Conservation (phyloP, 2,329 filamentous ascomycete species). For the Triangularia setosa region DNA sequence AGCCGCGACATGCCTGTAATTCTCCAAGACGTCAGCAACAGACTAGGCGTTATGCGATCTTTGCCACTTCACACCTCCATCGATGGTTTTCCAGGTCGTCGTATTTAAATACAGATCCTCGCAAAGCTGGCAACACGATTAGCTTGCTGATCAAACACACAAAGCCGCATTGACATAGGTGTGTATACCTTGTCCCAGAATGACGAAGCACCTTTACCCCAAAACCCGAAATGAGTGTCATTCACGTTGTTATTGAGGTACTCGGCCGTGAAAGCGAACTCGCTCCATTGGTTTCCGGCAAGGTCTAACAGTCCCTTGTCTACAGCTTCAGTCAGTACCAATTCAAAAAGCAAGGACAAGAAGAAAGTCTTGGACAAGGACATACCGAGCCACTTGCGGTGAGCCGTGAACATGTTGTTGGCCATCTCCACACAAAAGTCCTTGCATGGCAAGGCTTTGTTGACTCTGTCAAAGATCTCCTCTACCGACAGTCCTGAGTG, state of each 20-base stretch:
- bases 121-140: slow-evolving; percentile 35
- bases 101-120: slow-evolving; percentile 58
- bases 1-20: slow-evolving; percentile 45
- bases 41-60: not conserved
- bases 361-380: not conserved
- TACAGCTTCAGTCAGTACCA: not conserved
- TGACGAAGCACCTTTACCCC: slow-evolving; percentile 39
- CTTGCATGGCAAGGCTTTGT: slow-evolving; percentile 34
- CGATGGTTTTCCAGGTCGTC: slow-evolving; percentile 59
- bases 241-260: slow-evolving; percentile 51
- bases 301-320: slow-evolving; percentile 35
- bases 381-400: slow-evolving; percentile 36
- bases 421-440: slow-evolving; percentile 38
- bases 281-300: slow-evolving; percentile 58
- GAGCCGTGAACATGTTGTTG: slow-evolving; percentile 41
- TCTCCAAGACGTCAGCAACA: not conserved
- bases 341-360: not conserved
- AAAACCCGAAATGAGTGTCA: slow-evolving; percentile 47
- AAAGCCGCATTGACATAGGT: slow-evolving; percentile 16
- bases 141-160: not conserved
- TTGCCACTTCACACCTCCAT: slow-evolving; percentile 37
- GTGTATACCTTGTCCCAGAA: slow-evolving; percentile 41
- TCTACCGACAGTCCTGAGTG: slow-evolving; percentile 33
- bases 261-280: slow-evolving; percentile 59
- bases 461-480: slow-evolving; percentile 36